These are phyloP conservation scores for Epichloe glyceriae DNA, from an alignment of 2,329 filamentous ascomycete genomes.

Conservation along the genomic window DNA sequence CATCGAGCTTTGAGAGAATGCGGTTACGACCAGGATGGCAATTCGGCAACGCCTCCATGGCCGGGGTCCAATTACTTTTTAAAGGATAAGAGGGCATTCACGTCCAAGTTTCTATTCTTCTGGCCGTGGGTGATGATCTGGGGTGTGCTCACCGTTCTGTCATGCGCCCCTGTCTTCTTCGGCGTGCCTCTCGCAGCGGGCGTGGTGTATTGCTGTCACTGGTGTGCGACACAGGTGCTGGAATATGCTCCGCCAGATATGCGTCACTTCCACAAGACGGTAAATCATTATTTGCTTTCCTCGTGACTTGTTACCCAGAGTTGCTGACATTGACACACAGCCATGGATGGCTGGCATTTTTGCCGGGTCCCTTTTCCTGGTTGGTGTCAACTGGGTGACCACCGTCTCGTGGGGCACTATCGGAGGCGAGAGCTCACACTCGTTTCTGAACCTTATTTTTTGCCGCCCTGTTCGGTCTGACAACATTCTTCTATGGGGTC, in stretches of 20 bases:
- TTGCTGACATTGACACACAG: constrained; percentile 24
- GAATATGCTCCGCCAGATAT: constrained; percentile 79
- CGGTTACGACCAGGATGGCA: constrained; percentile 70
- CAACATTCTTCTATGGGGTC: constrained; percentile 73
- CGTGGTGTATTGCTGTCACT: constrained; percentile 60
- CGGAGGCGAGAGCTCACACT: constrained; percentile 30
- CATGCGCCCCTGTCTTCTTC: constrained; percentile 59
- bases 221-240: constrained; percentile 62
- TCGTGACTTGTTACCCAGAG: neutral
- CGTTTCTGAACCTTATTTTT: constrained; percentile 78
- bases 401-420: constrained; percentile 47
- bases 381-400: constrained; percentile 63
- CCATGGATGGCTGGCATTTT: constrained; percentile 93
- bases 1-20: constrained; percentile 69
- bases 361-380: constrained; percentile 70
- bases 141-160: constrained; percentile 56
- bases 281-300: constrained; percentile 27
- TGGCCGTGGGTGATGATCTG: constrained; percentile 74
- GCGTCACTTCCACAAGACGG: constrained; percentile 79
- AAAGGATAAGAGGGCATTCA: constrained; percentile 64
- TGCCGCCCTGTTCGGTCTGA: constrained; percentile 47
- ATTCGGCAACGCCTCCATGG: constrained; percentile 54
- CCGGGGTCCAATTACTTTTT: constrained; percentile 59
- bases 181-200: constrained; percentile 60
- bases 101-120: constrained; percentile 78